Conservation (phyloP, 306 rosid genomes). For the Ziziphus jujuba region DNA sequence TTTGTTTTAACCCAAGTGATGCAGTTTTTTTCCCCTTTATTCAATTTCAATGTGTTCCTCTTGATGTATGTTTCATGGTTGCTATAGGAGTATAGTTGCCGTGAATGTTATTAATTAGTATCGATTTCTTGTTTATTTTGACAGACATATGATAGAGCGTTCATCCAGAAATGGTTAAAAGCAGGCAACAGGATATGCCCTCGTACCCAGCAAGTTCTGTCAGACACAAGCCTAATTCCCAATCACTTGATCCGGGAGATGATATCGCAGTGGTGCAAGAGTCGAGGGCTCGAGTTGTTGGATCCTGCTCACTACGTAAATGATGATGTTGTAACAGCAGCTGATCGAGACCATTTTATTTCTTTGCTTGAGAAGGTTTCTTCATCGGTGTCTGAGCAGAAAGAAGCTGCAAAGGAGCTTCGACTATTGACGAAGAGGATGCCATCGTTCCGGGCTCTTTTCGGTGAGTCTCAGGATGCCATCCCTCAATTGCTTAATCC, state of each 20-base stretch:
- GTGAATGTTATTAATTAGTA: not conserved
- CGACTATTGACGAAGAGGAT: conserved; percentile 75
- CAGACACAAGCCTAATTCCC: conserved; percentile 75
- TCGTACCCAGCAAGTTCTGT: conserved; percentile 71
- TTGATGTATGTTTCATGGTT: too few species aligned
- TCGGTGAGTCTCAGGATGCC: conserved; percentile 63
- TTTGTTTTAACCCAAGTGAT: too few species aligned
- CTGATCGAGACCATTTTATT: conserved; percentile 53
- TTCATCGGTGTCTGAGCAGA: conserved; percentile 56
- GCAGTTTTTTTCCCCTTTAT: too few species aligned
- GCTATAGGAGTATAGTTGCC: too few species aligned
- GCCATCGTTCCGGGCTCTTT: conserved; percentile 76
- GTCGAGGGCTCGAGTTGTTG: conserved; percentile 60
- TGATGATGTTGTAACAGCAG: conserved; percentile 62
- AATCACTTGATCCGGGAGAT: conserved; percentile 68
- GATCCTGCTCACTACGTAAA: conserved; percentile 38
- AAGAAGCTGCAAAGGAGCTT: conserved; percentile 79
- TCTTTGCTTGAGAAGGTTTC: conserved; percentile 75
- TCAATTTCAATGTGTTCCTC: too few species aligned
- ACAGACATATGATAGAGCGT: conserved; percentile 84
- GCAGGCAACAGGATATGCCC: conserved; percentile 87
- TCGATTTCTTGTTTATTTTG: conserved; percentile 26
- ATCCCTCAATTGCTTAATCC: conserved; percentile 71
- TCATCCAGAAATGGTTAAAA: conserved; percentile 70
- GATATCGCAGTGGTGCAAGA: conserved; percentile 73